phyloP scores from a whole-genome alignment of 768 basidiomycete species.

The Pleurotus tuoliensis region DNA sequence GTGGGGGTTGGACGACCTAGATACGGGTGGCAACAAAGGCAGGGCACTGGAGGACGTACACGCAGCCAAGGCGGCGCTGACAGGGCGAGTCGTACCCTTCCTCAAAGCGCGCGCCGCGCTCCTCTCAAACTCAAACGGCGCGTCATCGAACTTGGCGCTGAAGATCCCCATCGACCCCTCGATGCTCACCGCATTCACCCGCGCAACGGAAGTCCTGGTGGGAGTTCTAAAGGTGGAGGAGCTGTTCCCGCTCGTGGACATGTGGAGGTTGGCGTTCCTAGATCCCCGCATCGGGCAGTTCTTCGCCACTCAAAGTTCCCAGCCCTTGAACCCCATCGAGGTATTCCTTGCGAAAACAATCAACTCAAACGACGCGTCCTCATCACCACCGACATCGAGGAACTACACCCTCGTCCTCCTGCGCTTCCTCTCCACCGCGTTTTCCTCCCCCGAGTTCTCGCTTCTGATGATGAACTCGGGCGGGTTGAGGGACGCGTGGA shows the following conservation, averaged over 20 bases:
- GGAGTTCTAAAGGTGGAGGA: conserved; percentile 14
- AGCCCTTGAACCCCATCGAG: conserved; percentile 33
- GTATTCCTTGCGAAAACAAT: conserved; percentile 40
- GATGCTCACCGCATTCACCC: too few species aligned
- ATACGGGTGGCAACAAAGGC: conserved; percentile 29
- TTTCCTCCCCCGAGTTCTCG: conserved; percentile 48
- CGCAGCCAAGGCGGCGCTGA: conserved; percentile 35
- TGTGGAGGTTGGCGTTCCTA: conserved; percentile 77
- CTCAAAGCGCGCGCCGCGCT: conserved; percentile 57
- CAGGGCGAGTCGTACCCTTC: conserved; percentile 51
- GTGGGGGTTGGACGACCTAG: neutral
- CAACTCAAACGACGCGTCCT: neutral
- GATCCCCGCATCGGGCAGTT: conserved; percentile 52
- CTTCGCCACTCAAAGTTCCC: too few species aligned
- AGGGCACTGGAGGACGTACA: too few species aligned
- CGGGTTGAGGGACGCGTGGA: conserved; percentile 32
- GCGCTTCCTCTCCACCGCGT: conserved; percentile 66
- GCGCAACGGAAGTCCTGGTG: too few species aligned
- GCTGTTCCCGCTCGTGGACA: conserved; percentile 73
- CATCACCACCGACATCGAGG: conserved; percentile 26
- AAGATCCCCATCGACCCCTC: too few species aligned
- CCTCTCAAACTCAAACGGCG: conserved; percentile 27
- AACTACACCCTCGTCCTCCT: conserved; percentile 64
- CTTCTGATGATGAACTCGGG: conserved; percentile 25
- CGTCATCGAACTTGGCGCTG: too few species aligned